These are phyloP conservation scores for Phellinidium pouzarii DNA, from an alignment of 1,284 basidiomycete species.

Conservation along the genomic window DNA sequence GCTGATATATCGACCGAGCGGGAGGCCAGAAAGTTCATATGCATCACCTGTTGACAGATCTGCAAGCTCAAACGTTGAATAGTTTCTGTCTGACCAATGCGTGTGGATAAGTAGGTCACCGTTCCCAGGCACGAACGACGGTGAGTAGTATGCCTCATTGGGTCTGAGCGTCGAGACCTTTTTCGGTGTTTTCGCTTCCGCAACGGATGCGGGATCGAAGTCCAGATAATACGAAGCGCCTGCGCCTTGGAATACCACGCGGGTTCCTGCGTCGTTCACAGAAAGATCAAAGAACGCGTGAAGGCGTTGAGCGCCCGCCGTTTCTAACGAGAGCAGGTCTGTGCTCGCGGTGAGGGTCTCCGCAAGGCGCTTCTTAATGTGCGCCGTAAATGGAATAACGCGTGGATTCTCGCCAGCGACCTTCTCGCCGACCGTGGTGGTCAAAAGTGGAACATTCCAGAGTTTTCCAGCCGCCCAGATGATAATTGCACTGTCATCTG, in stretches of 20 bases:
- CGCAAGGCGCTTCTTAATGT: slow-evolving; percentile 55
- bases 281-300: slow-evolving; percentile 54
- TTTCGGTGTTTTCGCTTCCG: slow-evolving; percentile 20
- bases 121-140: slow-evolving; percentile 50
- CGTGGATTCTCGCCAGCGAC: slow-evolving; percentile 35
- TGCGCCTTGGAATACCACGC: slow-evolving; percentile 50
- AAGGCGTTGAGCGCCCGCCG: slow-evolving; percentile 45
- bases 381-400: slow-evolving; percentile 52
- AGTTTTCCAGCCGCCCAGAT: slow-evolving; percentile 71
- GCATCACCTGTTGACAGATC: slow-evolving; percentile 39
- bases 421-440: slow-evolving; percentile 44
- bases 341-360: slow-evolving; percentile 44
- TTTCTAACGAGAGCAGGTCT: slow-evolving; percentile 47
- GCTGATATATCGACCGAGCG: slow-evolving; percentile 57
- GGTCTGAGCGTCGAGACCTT: slow-evolving; percentile 43
- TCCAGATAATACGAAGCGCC: slow-evolving; percentile 46
- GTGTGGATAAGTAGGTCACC: slow-evolving; percentile 51
- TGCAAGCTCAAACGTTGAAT: slow-evolving; percentile 60
- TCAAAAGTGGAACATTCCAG: slow-evolving; percentile 47
- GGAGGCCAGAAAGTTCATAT: slow-evolving; percentile 47
- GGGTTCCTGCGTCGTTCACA: slow-evolving; percentile 44
- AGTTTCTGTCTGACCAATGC: slow-evolving; percentile 58
- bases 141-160: slow-evolving; percentile 56
- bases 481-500: slow-evolving; percentile 52
- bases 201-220: slow-evolving; percentile 27